These are phyloP conservation scores for Drosera spatulata DNA, from an alignment of 179 eudicot species.

Conservation along the genomic window DNA sequence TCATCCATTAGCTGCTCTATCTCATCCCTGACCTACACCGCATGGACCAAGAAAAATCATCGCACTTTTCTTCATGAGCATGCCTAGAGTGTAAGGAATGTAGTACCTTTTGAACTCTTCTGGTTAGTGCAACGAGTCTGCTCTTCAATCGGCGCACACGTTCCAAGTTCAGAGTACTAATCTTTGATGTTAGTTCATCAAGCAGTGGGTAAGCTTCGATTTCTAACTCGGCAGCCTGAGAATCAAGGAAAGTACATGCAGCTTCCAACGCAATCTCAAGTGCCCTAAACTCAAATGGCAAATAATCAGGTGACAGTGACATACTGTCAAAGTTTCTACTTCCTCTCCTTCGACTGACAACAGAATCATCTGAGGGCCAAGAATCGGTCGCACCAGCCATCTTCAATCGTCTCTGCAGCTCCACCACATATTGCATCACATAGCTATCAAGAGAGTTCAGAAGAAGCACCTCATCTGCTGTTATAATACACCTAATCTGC, in stretches of 20 bases:
- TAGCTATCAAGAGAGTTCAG: slow-evolving; percentile 88
- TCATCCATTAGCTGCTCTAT: slow-evolving; percentile 95
- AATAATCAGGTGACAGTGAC: slow-evolving; percentile 62
- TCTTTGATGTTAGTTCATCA: slow-evolving; percentile 80
- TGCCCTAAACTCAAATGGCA: slow-evolving; percentile 94
- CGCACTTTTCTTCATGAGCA: not conserved
- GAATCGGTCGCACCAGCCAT: slow-evolving; percentile 37
- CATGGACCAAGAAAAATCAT: not conserved
- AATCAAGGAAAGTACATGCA: slow-evolving; percentile 86
- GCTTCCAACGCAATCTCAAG: slow-evolving; percentile 92
- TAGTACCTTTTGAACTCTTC: slow-evolving; percentile 88
- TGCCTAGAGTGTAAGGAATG: not conserved
- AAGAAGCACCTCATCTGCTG: slow-evolving; percentile 93
- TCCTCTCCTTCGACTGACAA: slow-evolving; percentile 38
- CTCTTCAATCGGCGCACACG: slow-evolving; percentile 84
- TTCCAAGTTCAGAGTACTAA: slow-evolving; percentile 35
- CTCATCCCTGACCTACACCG: slow-evolving; percentile 85
- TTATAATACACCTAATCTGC: slow-evolving; percentile 78
- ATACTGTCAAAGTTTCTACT: slow-evolving; percentile 32
- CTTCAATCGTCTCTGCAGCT: slow-evolving; percentile 71
- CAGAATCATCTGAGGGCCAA: slow-evolving; percentile 65
- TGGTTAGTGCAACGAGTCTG: slow-evolving; percentile 86
- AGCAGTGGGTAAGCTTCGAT: slow-evolving; percentile 95
- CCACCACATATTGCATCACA: slow-evolving; percentile 82
- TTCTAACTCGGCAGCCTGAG: slow-evolving; percentile 91